These are phyloP conservation scores for Dryas alaskensis DNA, from an alignment of 306 rosid species.

Conservation along the genomic window DNA sequence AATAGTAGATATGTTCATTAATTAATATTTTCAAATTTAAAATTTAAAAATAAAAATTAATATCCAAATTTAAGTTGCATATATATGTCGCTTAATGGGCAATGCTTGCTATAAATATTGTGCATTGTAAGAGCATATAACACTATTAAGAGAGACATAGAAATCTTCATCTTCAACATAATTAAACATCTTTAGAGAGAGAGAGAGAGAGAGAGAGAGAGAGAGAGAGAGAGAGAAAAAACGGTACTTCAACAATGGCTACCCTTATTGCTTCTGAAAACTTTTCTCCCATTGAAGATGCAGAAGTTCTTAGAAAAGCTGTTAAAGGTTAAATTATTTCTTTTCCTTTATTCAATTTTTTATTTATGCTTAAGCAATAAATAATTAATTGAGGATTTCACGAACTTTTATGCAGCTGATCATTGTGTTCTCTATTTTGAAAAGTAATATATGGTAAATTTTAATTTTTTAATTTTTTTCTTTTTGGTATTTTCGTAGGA, in stretches of 20 bases:
- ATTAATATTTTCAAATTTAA: background rate
- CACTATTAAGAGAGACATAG: background rate
- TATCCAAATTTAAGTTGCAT: too few species aligned
- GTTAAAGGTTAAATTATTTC: constrained; percentile 33
- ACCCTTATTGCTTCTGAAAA: constrained; percentile 40
- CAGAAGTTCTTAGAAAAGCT: constrained; percentile 57
- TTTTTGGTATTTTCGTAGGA: constrained; percentile 30
- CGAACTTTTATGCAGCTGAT: too few species aligned
- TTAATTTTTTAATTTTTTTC: background rate
- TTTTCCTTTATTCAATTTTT: background rate
- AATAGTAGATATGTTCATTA: background rate
- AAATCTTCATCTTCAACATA: background rate
- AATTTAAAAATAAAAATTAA: too few species aligned
- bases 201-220: background rate
- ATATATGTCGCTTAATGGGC: background rate
- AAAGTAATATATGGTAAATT: background rate
- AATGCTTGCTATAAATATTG: constrained; percentile 4
- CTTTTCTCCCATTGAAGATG: constrained; percentile 53
- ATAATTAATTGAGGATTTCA: too few species aligned
- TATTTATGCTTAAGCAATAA: too few species aligned
- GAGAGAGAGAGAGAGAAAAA: background rate
- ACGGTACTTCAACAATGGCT: constrained; percentile 38
- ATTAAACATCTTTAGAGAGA: background rate
- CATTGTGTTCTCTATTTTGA: background rate
- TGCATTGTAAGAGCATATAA: background rate